These are phyloP conservation scores for Verticillium dahliae DNA, from an alignment of 2,329 filamentous ascomycete species.

Conservation along the genomic window DNA sequence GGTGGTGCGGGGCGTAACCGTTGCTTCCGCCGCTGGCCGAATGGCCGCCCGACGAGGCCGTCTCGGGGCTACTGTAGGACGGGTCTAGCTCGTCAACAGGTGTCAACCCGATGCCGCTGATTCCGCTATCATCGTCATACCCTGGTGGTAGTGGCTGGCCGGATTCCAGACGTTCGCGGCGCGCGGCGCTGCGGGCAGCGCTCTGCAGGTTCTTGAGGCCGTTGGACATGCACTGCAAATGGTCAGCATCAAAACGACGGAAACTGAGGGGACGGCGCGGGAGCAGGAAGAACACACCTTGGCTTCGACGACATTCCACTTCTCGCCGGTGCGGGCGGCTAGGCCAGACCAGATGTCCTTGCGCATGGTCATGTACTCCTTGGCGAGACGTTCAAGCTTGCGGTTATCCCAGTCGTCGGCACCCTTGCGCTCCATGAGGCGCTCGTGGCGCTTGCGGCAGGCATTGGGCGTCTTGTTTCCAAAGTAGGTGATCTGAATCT, in stretches of 20 bases:
- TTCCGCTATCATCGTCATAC: constrained; percentile 66
- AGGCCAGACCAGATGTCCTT: constrained; percentile 77
- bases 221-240: constrained; percentile 68
- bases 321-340: constrained; percentile 71
- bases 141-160: constrained; percentile 32
- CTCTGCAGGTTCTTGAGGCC: constrained; percentile 76
- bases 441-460: constrained; percentile 83
- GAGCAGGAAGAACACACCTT: constrained; percentile 38
- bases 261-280: neutral
- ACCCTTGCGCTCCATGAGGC: constrained; percentile 69
- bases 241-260: constrained; percentile 6
- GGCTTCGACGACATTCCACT: constrained; percentile 64
- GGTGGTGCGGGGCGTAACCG: constrained; percentile 19
- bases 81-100: constrained; percentile 53
- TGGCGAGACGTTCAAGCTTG: constrained; percentile 67
- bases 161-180: constrained; percentile 55
- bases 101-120: constrained; percentile 55
- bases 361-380: constrained; percentile 72
- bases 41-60: constrained; percentile 34
- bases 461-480: constrained; percentile 74
- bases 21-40: constrained; percentile 31
- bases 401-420: constrained; percentile 73
- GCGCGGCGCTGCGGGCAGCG: constrained; percentile 57
- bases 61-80: constrained; percentile 50
- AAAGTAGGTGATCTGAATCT: constrained; percentile 72